Percentiles rank a stretch among this genome's conserved stretches.
These are phyloP conservation scores for Daldinia bambusicola DNA, from an alignment of 495 filamentous ascomycete genomes.

Conservation along the genomic window DNA sequence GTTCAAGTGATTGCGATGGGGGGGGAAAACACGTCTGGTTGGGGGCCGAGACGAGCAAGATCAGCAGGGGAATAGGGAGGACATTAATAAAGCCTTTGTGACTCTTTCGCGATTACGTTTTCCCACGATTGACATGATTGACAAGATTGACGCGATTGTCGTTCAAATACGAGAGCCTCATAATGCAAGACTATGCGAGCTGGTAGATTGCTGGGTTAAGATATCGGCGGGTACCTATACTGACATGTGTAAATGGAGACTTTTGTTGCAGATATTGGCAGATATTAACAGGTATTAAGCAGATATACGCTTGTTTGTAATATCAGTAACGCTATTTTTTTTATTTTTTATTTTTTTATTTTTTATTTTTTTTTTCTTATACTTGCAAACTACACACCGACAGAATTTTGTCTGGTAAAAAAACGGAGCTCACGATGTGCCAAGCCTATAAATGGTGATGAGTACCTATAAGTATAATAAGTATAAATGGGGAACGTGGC, in stretches of 20 bases:
- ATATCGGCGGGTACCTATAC: slow-evolving; percentile 2
- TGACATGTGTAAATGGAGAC: not conserved
- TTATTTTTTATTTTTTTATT: not conserved
- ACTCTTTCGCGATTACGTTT: slow-evolving; percentile 9
- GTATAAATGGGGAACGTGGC: slow-evolving; percentile 22
- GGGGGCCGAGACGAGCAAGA: slow-evolving; percentile 35
- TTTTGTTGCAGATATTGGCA: not conserved
- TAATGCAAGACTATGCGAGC: slow-evolving; percentile 21
- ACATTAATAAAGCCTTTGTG: slow-evolving; percentile 13
- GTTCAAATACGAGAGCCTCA: slow-evolving; percentile 45
- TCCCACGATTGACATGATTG: slow-evolving; percentile 24
- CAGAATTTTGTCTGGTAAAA: slow-evolving; percentile 18
- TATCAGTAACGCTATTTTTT: not conserved
- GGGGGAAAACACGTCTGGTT: slow-evolving; percentile 18
- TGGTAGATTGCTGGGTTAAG: not conserved
- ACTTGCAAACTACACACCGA: slow-evolving; percentile 29
- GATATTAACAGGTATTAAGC: not conserved
- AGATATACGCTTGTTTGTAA: too few relatives aligned
- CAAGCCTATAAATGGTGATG: slow-evolving; percentile 37
- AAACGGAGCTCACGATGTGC: slow-evolving; percentile 37
- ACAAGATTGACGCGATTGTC: slow-evolving; percentile 41
- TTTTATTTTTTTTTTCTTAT: not conserved
- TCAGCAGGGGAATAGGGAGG: slow-evolving; percentile 32
- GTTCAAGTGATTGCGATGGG: slow-evolving; percentile 37
- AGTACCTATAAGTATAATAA: slow-evolving; percentile 1